phyloP scores from a whole-genome alignment of 2,329 filamentous ascomycete species.

The Dothistroma septosporum region DNA sequence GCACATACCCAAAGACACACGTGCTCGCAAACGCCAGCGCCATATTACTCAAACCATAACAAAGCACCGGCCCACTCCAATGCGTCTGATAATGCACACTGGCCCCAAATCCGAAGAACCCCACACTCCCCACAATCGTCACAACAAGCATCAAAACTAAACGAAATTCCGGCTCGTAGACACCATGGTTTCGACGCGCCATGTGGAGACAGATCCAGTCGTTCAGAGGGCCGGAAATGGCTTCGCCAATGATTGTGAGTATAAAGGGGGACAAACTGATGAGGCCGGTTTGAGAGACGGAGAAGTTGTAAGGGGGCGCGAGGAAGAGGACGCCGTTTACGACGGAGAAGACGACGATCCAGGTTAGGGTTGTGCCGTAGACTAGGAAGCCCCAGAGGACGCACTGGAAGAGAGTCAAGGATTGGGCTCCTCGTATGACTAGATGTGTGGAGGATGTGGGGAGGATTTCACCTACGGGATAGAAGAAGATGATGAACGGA shows the following conservation, averaged over 20 bases:
- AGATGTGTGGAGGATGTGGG: no score
- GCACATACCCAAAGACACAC: constrained; percentile 50
- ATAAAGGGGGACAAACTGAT: constrained; percentile 50
- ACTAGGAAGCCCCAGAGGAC: constrained; percentile 39
- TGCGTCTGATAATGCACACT: constrained; percentile 46
- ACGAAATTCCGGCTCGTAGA: constrained; percentile 34
- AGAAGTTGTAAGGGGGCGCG: constrained; percentile 43
- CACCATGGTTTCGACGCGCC: constrained; percentile 31
- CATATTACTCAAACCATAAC: constrained; percentile 50
- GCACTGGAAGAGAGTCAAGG: constrained; percentile 1
- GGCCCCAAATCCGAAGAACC: constrained; percentile 49
- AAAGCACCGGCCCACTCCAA: constrained; percentile 48
- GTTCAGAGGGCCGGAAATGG: constrained; percentile 45
- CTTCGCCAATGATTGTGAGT: constrained; percentile 45
- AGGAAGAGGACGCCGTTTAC: constrained; percentile 44
- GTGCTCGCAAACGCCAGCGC: constrained; percentile 46
- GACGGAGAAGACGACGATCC: constrained; percentile 46
- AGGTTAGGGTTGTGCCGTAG: constrained; percentile 44
- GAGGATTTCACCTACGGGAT: neutral
- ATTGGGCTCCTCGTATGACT: no score
- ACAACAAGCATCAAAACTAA: constrained; percentile 40
- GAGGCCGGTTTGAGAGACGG: constrained; percentile 45
- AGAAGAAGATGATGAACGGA: constrained; percentile 31
- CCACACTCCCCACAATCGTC: constrained; percentile 41
- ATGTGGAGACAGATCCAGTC: constrained; percentile 40